These are phyloP conservation scores for Suhomyces yuchorum DNA, from an alignment of 1,139 yeast genomes.

Conservation along the genomic window DNA sequence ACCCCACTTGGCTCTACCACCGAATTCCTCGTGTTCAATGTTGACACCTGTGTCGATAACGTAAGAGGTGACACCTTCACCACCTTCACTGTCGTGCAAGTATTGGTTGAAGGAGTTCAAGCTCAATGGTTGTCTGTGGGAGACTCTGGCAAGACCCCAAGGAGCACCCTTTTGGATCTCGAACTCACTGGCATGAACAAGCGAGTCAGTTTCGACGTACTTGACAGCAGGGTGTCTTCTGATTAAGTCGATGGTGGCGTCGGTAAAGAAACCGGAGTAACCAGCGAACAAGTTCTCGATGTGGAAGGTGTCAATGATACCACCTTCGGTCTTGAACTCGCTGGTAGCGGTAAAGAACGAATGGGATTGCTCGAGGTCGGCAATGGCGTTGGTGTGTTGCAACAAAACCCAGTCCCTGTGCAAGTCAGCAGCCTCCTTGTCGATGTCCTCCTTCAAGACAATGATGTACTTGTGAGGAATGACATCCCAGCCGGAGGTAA, in stretches of 20 bases:
- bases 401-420: constrained; percentile 67
- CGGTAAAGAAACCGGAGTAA: constrained; percentile 75
- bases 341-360: constrained; percentile 43
- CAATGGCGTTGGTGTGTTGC: constrained; percentile 43
- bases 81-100: constrained; percentile 79
- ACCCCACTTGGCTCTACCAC: constrained; percentile 94
- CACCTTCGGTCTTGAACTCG: constrained; percentile 46
- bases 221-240: constrained; percentile 74
- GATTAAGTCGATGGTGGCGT: constrained; percentile 68
- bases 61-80: constrained; percentile 90
- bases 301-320: constrained; percentile 66
- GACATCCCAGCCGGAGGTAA: constrained; percentile 45
- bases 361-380: constrained; percentile 31
- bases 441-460: constrained; percentile 66
- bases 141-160: constrained; percentile 95
- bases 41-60: constrained; percentile 93
- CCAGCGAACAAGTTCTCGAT: constrained; percentile 60
- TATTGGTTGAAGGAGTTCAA: constrained; percentile 85
- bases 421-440: constrained; percentile 52
- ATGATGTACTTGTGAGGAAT: constrained; percentile 77
- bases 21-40: constrained; percentile 77
- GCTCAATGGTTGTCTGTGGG: constrained; percentile 78
- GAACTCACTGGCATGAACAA: constrained; percentile 66
- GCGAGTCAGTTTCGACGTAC: constrained; percentile 78
- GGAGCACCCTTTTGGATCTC: constrained; percentile 81